Evolutionary conservation across 148 eudicot genomes (phyloP).

Genomic region (Pouteria glomerata): DNA sequence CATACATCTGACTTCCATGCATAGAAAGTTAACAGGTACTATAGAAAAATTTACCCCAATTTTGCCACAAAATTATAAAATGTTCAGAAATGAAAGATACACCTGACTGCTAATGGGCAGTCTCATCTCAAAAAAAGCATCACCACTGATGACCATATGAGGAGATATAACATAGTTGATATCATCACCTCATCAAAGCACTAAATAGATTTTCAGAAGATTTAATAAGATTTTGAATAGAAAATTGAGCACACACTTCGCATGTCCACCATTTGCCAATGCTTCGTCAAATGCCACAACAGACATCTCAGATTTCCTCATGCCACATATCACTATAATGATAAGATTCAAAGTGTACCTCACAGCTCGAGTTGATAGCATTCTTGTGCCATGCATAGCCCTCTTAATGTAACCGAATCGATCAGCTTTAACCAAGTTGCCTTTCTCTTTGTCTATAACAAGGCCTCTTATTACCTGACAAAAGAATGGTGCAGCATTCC

Average conservation of each 20-base stretch:
- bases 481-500: slow-evolving; percentile 14
- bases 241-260: not conserved
- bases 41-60: slow-evolving; percentile 15
- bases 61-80: not conserved
- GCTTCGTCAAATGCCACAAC: not conserved
- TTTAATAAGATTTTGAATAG: not conserved
- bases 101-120: not conserved
- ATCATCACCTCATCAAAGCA: slow-evolving; percentile 3
- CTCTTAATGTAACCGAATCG: slow-evolving; percentile 95
- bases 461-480: slow-evolving; percentile 93
- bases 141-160: not conserved
- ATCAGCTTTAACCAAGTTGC: slow-evolving; percentile 92
- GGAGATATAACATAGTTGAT: not conserved
- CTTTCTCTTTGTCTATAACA: slow-evolving; percentile 95
- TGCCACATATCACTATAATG: not conserved
- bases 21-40: slow-evolving; percentile 35
- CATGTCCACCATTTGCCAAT: slow-evolving; percentile 4
- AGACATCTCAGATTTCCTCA: not conserved
- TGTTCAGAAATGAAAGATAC: not conserved
- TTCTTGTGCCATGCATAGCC: slow-evolving; percentile 96
- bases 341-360: slow-evolving; percentile 46
- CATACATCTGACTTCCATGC: slow-evolving; percentile 95
- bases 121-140: slow-evolving; percentile 5
- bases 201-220: not conserved
- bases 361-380: slow-evolving; percentile 83